A percentile compares a stretch with the other conserved stretches of the same genome.
phyloP scores from a whole-genome alignment of 371 early-diverging fungal genomes.

The Mortierella sp. region DNA sequence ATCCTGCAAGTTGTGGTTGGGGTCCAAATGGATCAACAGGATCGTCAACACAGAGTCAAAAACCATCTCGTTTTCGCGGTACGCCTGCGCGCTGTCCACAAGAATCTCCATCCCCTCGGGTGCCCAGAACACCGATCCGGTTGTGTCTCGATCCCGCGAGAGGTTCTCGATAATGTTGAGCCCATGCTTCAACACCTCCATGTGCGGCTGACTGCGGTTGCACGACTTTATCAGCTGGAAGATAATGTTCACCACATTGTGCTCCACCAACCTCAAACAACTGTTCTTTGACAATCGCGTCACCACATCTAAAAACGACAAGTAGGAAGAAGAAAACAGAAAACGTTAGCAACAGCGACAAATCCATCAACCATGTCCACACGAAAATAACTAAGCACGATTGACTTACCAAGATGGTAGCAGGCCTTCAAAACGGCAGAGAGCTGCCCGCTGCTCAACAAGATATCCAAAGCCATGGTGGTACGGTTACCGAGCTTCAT shows the following conservation, averaged over 20 bases:
- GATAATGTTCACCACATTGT: conserved; percentile 57
- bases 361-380: background rate
- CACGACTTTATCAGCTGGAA: conserved; percentile 58
- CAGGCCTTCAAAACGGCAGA: conserved; percentile 58
- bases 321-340: background rate
- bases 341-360: background rate
- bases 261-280: conserved; percentile 58
- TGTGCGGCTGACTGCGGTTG: conserved; percentile 59
- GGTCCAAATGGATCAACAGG: conserved; percentile 44
- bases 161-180: conserved; percentile 59
- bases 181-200: conserved; percentile 58
- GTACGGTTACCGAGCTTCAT: conserved; percentile 61
- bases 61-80: conserved; percentile 57
- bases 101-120: conserved; percentile 52
- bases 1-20: background rate
- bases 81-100: conserved; percentile 50
- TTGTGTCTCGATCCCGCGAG: conserved; percentile 45
- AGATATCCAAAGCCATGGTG: conserved; percentile 57
- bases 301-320: conserved; percentile 60
- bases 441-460: conserved; percentile 57
- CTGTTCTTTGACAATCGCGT: conserved; percentile 57
- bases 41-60: conserved; percentile 48
- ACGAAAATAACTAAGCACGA: background rate
- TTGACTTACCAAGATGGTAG: conserved; percentile 54
- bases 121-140: conserved; percentile 44